Base-by-base conservation (phyloP, 805 yeast genomes). In the Dipodascus geniculatus region DNA sequence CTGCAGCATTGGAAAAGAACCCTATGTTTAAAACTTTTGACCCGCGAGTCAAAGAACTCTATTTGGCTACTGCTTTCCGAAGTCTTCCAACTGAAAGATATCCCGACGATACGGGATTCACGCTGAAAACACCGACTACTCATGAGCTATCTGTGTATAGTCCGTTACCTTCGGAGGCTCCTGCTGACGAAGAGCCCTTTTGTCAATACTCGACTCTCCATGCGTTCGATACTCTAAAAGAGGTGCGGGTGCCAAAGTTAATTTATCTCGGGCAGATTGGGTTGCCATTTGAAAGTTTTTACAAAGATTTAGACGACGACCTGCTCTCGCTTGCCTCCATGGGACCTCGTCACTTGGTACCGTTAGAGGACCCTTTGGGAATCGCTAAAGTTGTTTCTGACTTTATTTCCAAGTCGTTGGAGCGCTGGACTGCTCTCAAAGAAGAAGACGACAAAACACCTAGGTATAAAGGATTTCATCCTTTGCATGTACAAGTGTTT, bases 61-160 rank as follows among this genome's bases (percentile, higher is more conserved):
- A 50, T 31, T 47, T 59, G 23, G 23, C 53, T 48, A 51, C 51
- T 48, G 59, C 58, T 1, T 48, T 59, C 35, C 42, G 60, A 42
- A 24, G 50, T 3, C 51, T 58, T 1, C 61, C 60, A 6, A 56
- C 57, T 1, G 42, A 16, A 2, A 9, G 47, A 11, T 52, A 53
- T 22, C 57, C 57, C 22, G 50, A 51, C 35, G 48, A 55, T 24
- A 49, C 44, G 16, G 60, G 57, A 22, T 55, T 59, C 19, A 55
- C 60, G 2, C 51, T 59, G 28, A 51, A 57, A 2, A 60, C 63
- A 3, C 53, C 56, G 2, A 51, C 47, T 38, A 50, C 51, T n/a
- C 57, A 58, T 14, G 62, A 60, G 47, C 51, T 55, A 3, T 48
- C 38, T 23, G 28, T 51, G 33, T 59, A 53, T 48, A 49, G 50